Evolutionary conservation across 495 filamentous ascomycete species (phyloP), one percentile per base, ranked within the genome.

Genomic region (Hypoxylon lenormandii): DNA sequence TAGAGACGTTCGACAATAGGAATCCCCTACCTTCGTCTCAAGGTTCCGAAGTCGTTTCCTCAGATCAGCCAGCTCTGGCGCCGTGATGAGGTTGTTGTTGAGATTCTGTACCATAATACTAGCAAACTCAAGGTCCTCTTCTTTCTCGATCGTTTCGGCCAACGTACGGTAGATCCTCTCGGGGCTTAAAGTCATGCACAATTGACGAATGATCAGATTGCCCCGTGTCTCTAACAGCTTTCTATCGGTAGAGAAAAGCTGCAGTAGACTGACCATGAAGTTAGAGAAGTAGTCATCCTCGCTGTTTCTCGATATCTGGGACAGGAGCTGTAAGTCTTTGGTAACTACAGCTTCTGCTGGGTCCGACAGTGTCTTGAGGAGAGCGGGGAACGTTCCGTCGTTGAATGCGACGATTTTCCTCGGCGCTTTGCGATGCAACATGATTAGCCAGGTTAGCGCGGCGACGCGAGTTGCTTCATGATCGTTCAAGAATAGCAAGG

Each of bases 21-120:
- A 26, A n/a, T 16, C 30, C 16, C 59, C 64, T 79, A 92, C 92
- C 78, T 88, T 91, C 0, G 91, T 91, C 75, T 98, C 95, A 10
- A 97, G 82, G 74, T 95, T 98, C 23, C 94, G 85, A 48, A 99
- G 82, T 16, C 95, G 84, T 76, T 96, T 97, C 46, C 96, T 86
- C 45, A 99, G 81, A 52, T 97, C 96, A 0, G 92, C 88, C 30
- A 99, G 83, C 74, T 99, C 93, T 0, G 96, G 96, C 0, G 96
- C 96, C 10, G 96, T 99, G 68, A 98, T 98, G 16, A 99, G 85
- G 69, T 98, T 99, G 73, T 99, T 99, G 79, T 99, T 99, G 45
- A 99, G 83, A 76, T 98, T 97, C 74, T 98, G 96, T 22, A 99
- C 93, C 96, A 99, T 99, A 70, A 98, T 99, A 68, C 94, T 97